Base-by-base conservation (phyloP, 306 rosid species). In the Dryas alaskensis region DNA sequence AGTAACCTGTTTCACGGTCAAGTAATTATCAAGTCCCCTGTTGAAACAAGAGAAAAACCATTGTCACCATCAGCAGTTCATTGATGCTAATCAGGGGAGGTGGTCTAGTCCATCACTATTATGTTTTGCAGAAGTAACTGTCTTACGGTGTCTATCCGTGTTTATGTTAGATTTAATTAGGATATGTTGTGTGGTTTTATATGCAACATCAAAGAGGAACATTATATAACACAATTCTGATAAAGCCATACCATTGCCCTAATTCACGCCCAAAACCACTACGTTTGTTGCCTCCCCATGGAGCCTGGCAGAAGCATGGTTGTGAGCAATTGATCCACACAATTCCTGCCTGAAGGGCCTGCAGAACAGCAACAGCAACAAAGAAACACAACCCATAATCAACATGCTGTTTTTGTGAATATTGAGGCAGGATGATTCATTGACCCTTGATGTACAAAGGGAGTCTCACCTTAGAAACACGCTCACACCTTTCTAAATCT, bases 211-310 rank as follows among this genome's bases (percentile, higher is more conserved):
- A 60, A 66, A 44, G 12, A 14, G 17, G 48, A 40, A 59, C 12
- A 10, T 12, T 40, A 42, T 40, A 42, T 73, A 65, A 11, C 42
- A 53, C 45, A 57, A 11, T 73, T 73, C 10, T 43, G 17, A 68
- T 12, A 67, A 63, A 52, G 66, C 37, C 73, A 69, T 88, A 94
- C 99, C 99, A 94, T 82, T 90, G 92, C 80, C 99, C 99, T 70
- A 94, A 81, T 86, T 94, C 99, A 69, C 99, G 99, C 57, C 99
- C 99, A 43, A 89, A 94, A 75, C 99, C 99, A 54, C 99, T 94
- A 10, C 95, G 92, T 73, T 94, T 94, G 63, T 46, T 78, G 89
- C 99, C 99, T 75, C 99, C 99, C 99, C 99, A 94, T 17, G 99
- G 99, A 54, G 96, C 99, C 81, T 94, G 99, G 79, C 86, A 76